Base-by-base conservation (phyloP, 768 basidiomycete genomes). In the Leccinum disarticulatum region DNA sequence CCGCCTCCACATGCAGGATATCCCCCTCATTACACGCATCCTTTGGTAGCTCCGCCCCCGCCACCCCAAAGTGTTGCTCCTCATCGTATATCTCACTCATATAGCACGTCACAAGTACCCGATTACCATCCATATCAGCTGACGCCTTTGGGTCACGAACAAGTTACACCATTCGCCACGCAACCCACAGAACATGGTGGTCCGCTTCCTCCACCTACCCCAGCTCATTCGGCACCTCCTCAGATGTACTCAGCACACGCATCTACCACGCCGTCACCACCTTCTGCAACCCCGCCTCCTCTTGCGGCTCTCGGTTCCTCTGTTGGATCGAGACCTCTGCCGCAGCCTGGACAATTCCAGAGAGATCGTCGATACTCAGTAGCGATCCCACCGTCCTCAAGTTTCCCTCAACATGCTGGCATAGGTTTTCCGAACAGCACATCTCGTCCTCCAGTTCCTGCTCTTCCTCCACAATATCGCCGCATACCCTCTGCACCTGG, bases 401-500 rank as follows among this genome's bases (percentile, higher is more conserved):
- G 73, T 51, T 74, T 73, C 46, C 71, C 69, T 51, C 71, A 69
- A 13, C 73, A 70, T 2, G 27, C 57, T 52, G 64, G 64, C 15
- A 33, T 61, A 10, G 57, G 63, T 38, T 61, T 69, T 28, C 59
- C 57, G 22, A 65, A 56, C 41, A 57, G 57, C 27, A 64, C 60
- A 50, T 64, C 70, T 15, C 64, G 64, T 52, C 55, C 70, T 30
- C 58, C 49, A 19, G 57, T 56, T 2, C 64, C 54, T 30, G 64
- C 66, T 31, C 61, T 72, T 52, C 61, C 68, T 30, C 70, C 79
- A 8, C 76, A 78, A 41, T 78, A 77, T 60, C 70, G 63, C 10
- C 64, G 68, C 43, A 64, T 70, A 57, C 66, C 73, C 13, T 64
- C 71, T 52, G 63, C 68, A 5, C 61, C 71, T 41, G 61, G 67